phyloP scores from a whole-genome alignment of 2,329 filamentous ascomycete species.

The Periconia macrospinosa region DNA sequence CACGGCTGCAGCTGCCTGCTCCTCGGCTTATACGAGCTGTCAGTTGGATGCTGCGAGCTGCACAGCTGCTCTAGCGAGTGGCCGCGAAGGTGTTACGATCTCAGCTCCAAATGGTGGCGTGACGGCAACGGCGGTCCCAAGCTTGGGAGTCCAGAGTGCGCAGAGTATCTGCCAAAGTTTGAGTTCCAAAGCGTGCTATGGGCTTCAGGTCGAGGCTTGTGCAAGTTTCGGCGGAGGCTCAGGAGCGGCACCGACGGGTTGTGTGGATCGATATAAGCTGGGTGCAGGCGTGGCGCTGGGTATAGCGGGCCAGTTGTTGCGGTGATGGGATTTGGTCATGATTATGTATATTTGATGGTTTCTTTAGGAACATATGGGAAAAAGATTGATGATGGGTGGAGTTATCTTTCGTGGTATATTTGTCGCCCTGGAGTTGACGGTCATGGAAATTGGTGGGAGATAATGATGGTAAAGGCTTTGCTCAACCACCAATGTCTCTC shows the following conservation, averaged over 20 bases:
- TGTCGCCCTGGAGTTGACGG: neutral
- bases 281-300: slow-evolving; percentile 41
- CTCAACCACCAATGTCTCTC: no score
- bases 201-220: slow-evolving; percentile 52
- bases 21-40: slow-evolving; percentile 57
- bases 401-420: neutral
- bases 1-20: slow-evolving; percentile 53
- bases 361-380: neutral
- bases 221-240: slow-evolving; percentile 41
- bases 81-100: slow-evolving; percentile 55
- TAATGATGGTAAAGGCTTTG: no score
- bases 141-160: slow-evolving; percentile 31
- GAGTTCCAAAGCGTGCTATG: slow-evolving; percentile 52
- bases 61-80: slow-evolving; percentile 49
- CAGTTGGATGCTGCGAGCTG: slow-evolving; percentile 49
- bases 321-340: slow-evolving; percentile 5
- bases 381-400: neutral
- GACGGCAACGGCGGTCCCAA: slow-evolving; percentile 50
- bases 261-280: slow-evolving; percentile 22
- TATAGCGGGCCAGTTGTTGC: slow-evolving; percentile 44
- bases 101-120: slow-evolving; percentile 52
- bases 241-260: slow-evolving; percentile 31
- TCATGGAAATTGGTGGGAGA: neutral
- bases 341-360: neutral
- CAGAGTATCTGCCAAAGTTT: slow-evolving; percentile 36